A percentile compares a stretch with the other conserved stretches of the same genome.
Conservation (phyloP, 768 basidiomycete species). For the Trametes coccinea region DNA sequence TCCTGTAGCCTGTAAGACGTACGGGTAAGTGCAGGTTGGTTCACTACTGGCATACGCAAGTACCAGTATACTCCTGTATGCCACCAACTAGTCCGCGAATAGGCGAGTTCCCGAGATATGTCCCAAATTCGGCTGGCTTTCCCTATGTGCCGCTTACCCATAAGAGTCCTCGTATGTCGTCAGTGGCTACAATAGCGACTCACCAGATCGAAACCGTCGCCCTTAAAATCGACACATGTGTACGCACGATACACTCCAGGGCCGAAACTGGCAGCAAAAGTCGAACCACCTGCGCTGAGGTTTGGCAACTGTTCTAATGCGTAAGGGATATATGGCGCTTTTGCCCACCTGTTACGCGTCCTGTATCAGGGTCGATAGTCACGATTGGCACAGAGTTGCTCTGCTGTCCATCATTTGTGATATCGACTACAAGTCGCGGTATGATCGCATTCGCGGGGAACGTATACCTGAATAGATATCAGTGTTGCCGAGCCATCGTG, state of each 20-base stretch:
- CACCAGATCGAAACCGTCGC: conserved; percentile 40
- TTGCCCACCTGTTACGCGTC: conserved; percentile 47
- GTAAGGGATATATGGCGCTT: neutral
- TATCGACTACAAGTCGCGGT: conserved; percentile 59
- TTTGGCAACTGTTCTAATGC: neutral
- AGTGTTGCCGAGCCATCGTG: neutral
- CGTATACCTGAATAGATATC: conserved; percentile 26
- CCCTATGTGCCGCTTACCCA: conserved; percentile 16
- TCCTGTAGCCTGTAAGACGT: conserved; percentile 40
- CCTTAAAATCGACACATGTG: conserved; percentile 62
- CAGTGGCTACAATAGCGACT: neutral
- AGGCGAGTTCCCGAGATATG: conserved; percentile 52
- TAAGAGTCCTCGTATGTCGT: neutral
- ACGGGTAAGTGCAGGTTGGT: neutral
- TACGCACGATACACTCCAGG: conserved; percentile 58
- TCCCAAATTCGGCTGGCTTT: conserved; percentile 53
- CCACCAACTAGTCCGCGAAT: conserved; percentile 47
- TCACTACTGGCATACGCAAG: neutral
- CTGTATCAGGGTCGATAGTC: conserved; percentile 48
- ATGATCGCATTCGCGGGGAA: conserved; percentile 29
- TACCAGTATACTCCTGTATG: conserved; percentile 51
- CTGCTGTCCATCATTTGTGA: conserved; percentile 61
- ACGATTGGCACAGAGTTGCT: conserved; percentile 52
- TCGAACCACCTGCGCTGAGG: conserved; percentile 34
- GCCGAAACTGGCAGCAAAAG: conserved; percentile 59